A percentile compares a stretch with the other conserved stretches of the same genome.
These are phyloP conservation scores for Moringa oleifera DNA, from an alignment of 345 rosid species.

Conservation along the genomic window DNA sequence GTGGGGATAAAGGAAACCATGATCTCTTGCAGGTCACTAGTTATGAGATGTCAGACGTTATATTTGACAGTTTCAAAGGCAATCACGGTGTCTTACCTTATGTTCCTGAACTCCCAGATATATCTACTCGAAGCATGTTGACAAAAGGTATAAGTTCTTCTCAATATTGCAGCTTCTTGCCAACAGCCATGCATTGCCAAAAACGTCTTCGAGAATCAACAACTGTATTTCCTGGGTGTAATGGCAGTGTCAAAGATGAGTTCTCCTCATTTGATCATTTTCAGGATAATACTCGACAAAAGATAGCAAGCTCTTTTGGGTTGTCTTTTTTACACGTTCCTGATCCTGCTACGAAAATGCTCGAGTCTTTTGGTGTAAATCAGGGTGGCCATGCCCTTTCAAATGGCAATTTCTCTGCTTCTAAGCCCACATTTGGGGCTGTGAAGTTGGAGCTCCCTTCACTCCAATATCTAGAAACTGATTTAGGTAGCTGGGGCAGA, in stretches of 20 bases:
- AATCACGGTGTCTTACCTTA: slow-evolving; percentile 43
- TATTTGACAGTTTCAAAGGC: slow-evolving; percentile 63
- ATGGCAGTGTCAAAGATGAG: slow-evolving; percentile 41
- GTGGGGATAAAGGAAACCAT: slow-evolving; percentile 44
- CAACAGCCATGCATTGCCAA: slow-evolving; percentile 42
- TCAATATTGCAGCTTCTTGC: slow-evolving; percentile 48
- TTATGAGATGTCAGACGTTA: slow-evolving; percentile 56
- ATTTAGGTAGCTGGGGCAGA: slow-evolving; percentile 69
- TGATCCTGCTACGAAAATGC: slow-evolving; percentile 40
- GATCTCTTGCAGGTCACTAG: slow-evolving; percentile 49
- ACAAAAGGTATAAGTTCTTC: slow-evolving; percentile 58
- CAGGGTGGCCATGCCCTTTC: slow-evolving; percentile 74
- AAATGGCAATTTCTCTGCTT: slow-evolving; percentile 86
- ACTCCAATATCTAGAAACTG: slow-evolving; percentile 93
- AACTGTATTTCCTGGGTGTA: slow-evolving; percentile 35
- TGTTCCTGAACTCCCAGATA: slow-evolving; percentile 58
- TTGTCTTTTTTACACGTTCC: slow-evolving; percentile 45
- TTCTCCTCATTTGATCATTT: slow-evolving; percentile 44
- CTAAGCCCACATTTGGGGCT: slow-evolving; percentile 65
- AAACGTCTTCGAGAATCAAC: slow-evolving; percentile 62
- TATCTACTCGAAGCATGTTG: slow-evolving; percentile 51
- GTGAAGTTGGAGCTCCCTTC: slow-evolving; percentile 99
- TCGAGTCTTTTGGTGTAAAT: slow-evolving; percentile 46
- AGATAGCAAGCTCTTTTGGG: slow-evolving; percentile 41
- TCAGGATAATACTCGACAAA: slow-evolving; percentile 36